Percentiles rank a stretch among this genome's conserved stretches.
Evolutionary conservation across 441 rosid genomes (phyloP).

Genomic region (Macaranga tanarius): DNA sequence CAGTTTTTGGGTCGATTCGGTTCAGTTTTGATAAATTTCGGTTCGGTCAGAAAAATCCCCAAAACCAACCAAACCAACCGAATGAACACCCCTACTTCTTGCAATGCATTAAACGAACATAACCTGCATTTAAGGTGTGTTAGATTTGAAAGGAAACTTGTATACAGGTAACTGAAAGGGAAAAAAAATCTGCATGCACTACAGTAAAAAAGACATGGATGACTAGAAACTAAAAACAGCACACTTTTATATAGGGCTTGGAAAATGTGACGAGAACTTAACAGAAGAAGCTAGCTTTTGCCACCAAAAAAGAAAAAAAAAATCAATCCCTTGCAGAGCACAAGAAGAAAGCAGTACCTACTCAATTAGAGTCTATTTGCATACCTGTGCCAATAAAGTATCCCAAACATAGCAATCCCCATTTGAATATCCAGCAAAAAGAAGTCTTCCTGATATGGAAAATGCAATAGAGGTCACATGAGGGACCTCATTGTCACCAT

Average conservation of each 20-base stretch:
- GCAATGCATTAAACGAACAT: neutral
- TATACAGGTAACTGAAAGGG: neutral
- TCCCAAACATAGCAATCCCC: slow-evolving; percentile 92
- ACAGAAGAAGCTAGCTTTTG: neutral
- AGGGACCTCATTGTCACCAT: slow-evolving; percentile 47
- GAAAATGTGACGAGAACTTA: neutral
- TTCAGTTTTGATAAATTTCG: too few relatives aligned
- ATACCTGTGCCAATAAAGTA: slow-evolving; percentile 82
- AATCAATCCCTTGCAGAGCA: slow-evolving; percentile 3
- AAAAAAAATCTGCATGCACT: neutral
- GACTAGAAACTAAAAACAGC: neutral
- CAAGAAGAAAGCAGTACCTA: neutral
- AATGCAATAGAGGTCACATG: slow-evolving; percentile 82
- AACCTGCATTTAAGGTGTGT: too few relatives aligned
- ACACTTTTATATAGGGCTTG: neutral
- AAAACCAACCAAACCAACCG: too few relatives aligned
- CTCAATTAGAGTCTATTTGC: neutral
- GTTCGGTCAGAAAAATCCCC: too few relatives aligned
- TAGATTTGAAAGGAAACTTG: neutral
- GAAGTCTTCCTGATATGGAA: slow-evolving; percentile 93
- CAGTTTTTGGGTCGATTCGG: too few relatives aligned
- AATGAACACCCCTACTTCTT: too few relatives aligned
- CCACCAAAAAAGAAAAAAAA: neutral
- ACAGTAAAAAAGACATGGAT: neutral
- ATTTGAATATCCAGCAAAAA: slow-evolving; percentile 80